Evolutionary conservation across 768 basidiomycete genomes (phyloP), one percentile per base, ranked within the genome.

Genomic region (Suillus tomentosus): DNA sequence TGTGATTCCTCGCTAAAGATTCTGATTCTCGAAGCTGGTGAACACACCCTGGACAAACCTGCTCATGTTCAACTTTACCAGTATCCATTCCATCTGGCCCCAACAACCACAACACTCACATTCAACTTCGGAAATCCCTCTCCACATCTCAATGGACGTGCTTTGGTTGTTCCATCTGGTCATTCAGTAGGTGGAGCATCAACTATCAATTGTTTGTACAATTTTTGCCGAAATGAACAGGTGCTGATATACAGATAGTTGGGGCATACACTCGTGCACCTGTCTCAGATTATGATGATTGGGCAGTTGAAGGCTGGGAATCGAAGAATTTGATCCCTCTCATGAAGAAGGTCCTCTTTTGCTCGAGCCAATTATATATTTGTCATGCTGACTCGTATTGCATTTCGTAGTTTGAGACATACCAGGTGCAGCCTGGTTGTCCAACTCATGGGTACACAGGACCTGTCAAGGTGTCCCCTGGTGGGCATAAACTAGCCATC

Each of bases 231-330:
- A 34, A 64, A 15, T 59, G 36, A 22, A 50, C 24, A 6, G n/a
- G 10, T 43, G 37, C 37, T 61, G 67, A 7, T 34, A 61, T 15
- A 60, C 63, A 1, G 43, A 56, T 47, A 74, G 79, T 74, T 63
- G 76, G 79, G 68, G 83, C 87, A 80, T 88, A 87, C 69, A 85
- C 81, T 1, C 81, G 88, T 34, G 81, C 85, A 7, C 72, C 83
- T 34, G 69, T 85, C 3, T 87, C 86, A 0, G 88, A 89, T 69
- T 88, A 84, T 62, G 76, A 77, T 65, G 73, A 72, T 47, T 77
- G 73, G 76, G 70, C 67, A 65, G 61, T 19, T 69, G 24, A 60
- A 10, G 74, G 74, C 3, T 76, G 74, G 74, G 67, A 68, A 19
- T 71, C 74, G 5, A 70, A 69, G 37, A 62, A 72, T 37, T 34